Evolutionary conservation across 768 basidiomycete species (phyloP), one percentile per base, ranked within the genome.

Genomic region (Suillus occidentalis): DNA sequence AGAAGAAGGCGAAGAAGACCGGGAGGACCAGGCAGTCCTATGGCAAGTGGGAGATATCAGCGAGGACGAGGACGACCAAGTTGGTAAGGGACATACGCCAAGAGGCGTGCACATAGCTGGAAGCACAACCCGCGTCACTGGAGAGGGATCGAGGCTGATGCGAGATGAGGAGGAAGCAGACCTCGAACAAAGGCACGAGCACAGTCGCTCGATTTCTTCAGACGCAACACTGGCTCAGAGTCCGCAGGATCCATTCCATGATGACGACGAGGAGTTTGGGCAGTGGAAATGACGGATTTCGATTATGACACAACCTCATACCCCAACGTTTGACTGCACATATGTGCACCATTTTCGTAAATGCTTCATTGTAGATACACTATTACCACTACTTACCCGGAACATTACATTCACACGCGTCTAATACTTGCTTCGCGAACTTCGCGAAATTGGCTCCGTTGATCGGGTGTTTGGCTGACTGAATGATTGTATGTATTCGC

Each of bases 1-100:
- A 50, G 77, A 72, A 22, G 82, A 80, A 49, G 82, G 78, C 2
- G 82, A 81, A 53, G 63, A 57, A 28, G 43, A 55, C 0, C 66
- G 61, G 56, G 63, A 53, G 28, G 43, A 55, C 0, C 66, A 60
- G 31, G 57, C 62, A n/a, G 82, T 80, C 20, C 69, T 89, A 47
- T 94, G 92, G 92, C 83, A 88, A 55, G 81, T 94, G 2, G 90
- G 92, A 2, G 86, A 90, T 34, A 85, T 80, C 28, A 90, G 88
- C 63, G 91, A 91, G 59, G 87, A 87, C 6, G 89, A 91, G 25
- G 85, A 83, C 12, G 80, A 78, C 42, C 80, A 83, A 65, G 73
- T 78, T 25, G 79, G 82, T 58, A 74, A 68, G 61, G 75, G 73
- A 59, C 73, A 70, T 65, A 53, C 31, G 9, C 63, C 52, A 50